Conservation (phyloP, 148 eudicot species). For the Chenopodium quinoa region DNA sequence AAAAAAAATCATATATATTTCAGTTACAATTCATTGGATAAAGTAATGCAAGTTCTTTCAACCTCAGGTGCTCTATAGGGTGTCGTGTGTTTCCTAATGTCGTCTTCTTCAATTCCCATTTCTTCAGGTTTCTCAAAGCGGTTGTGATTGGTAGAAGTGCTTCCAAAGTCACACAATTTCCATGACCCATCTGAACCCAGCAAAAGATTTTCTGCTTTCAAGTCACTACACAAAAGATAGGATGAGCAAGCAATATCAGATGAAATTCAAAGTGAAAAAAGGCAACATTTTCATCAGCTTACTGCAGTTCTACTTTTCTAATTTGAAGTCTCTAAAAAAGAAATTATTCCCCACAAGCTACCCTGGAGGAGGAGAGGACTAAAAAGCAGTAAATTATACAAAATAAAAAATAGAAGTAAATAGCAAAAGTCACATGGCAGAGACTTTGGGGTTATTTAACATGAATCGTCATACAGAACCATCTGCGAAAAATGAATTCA, state of each 20-base stretch:
- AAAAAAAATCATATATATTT: constrained; percentile 25
- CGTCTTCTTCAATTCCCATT: constrained; percentile 99
- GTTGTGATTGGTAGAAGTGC: constrained; percentile 89
- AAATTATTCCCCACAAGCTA: background rate
- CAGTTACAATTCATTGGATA: background rate
- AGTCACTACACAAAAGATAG: constrained; percentile 50
- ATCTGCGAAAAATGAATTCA: too few species aligned
- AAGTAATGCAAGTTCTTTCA: constrained; percentile 30
- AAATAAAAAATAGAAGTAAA: background rate
- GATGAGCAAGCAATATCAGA: constrained; percentile 9
- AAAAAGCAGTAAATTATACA: too few species aligned
- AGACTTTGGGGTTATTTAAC: background rate
- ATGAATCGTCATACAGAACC: too few species aligned
- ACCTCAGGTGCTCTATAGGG: constrained; percentile 99
- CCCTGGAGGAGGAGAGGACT: background rate
- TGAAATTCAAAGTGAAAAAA: constrained; percentile 1
- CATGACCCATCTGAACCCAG: constrained; percentile 88
- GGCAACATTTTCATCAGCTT: background rate
- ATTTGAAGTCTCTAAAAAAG: constrained; percentile 3
- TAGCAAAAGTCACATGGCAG: background rate
- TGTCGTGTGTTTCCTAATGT: constrained; percentile 91
- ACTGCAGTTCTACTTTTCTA: background rate
- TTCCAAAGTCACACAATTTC: constrained; percentile 98
- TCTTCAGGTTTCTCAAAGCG: constrained; percentile 94
- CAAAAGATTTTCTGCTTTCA: constrained; percentile 94